Conservation (phyloP, 805 yeast genomes). For the Diddensiella transvaalensis region DNA sequence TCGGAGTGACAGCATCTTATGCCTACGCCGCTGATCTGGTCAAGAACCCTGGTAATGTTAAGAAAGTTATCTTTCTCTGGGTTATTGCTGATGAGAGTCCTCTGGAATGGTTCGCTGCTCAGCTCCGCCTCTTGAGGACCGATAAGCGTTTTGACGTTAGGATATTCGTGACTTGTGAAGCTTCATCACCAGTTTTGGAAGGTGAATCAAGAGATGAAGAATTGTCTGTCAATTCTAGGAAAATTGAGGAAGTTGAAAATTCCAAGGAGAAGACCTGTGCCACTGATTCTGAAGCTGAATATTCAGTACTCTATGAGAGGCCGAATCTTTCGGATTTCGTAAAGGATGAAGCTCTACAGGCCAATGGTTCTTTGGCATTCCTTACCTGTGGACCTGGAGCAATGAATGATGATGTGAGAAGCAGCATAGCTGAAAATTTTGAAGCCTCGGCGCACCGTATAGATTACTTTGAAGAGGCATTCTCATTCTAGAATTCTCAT, state of each 20-base stretch:
- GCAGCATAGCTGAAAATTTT: constrained; percentile 42
- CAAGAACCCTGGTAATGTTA: constrained; percentile 7
- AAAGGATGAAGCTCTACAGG: constrained; percentile 43
- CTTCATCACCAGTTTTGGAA: not conserved
- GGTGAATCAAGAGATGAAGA: not conserved
- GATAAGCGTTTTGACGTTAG: constrained; percentile 27
- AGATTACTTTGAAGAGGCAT: constrained; percentile 69
- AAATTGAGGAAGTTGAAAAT: not conserved
- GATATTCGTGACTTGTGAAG: constrained; percentile 28
- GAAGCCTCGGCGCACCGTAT: constrained; percentile 44
- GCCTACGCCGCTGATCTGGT: constrained; percentile 34
- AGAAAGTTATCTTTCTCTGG: constrained; percentile 31
- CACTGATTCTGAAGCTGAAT: not conserved
- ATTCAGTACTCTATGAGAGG: constrained; percentile 1
- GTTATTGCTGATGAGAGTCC: constrained; percentile 27
- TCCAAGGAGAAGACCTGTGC: not conserved
- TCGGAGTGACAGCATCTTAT: constrained; percentile 65
- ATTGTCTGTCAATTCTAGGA: not conserved
- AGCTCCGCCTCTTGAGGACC: constrained; percentile 25
- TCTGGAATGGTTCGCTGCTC: constrained; percentile 30
- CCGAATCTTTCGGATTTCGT: constrained; percentile 51
- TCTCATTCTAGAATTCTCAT: constrained; percentile 49
- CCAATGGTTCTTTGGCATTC: constrained; percentile 47
- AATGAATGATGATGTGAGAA: constrained; percentile 56
- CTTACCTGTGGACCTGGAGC: constrained; percentile 61